These are phyloP conservation scores for Termitomyces sp. DNA, from an alignment of 768 basidiomycete genomes.

Conservation along the genomic window DNA sequence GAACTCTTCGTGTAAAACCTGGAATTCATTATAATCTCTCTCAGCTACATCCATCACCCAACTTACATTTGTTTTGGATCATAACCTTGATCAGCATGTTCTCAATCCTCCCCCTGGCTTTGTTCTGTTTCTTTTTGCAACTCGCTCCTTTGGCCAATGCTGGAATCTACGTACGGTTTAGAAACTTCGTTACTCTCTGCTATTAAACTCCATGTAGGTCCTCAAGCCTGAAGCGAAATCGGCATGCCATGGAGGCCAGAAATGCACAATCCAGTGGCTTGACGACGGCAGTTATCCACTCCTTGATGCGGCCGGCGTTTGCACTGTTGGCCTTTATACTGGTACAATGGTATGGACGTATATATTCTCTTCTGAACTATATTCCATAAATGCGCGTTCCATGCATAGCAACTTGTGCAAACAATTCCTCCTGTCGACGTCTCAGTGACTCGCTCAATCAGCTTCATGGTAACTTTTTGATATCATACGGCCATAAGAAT, in stretches of 20 bases:
- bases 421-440: constrained; percentile 52
- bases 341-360: constrained; percentile 41
- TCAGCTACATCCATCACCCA: not conserved
- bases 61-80: constrained; percentile 1
- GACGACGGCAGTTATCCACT: constrained; percentile 56
- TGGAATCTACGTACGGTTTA: constrained; percentile 33
- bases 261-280: constrained; percentile 53
- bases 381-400: not conserved
- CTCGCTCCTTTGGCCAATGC: constrained; percentile 24
- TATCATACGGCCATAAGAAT: not conserved
- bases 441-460: constrained; percentile 34
- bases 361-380: not conserved
- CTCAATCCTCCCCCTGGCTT: constrained; percentile 12
- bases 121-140: constrained; percentile 19
- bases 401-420: constrained; percentile 49
- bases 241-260: constrained; percentile 46
- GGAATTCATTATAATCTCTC: constrained; percentile 3
- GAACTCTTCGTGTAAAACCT: not conserved
- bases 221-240: constrained; percentile 36
- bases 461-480: constrained; percentile 46
- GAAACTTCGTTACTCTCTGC: not conserved
- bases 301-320: constrained; percentile 41
- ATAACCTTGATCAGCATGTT: constrained; percentile 8
- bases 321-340: constrained; percentile 52
- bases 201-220: constrained; percentile 27